A percentile compares a stretch with the other conserved stretches of the same genome.
Conservation (phyloP, 257 asterid genomes). For the Marsdenia floribunda region DNA sequence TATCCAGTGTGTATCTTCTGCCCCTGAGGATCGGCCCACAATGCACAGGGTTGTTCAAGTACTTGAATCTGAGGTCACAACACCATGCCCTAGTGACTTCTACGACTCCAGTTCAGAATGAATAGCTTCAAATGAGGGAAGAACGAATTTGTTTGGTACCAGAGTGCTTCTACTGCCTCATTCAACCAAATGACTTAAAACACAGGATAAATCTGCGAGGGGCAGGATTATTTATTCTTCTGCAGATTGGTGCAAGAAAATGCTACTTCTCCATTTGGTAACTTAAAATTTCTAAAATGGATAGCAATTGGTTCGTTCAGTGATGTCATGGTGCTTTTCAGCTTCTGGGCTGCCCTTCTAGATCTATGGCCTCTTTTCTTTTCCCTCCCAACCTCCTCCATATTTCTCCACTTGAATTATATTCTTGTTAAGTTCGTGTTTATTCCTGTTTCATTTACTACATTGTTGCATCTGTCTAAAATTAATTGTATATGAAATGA, state of each 20-base stretch:
- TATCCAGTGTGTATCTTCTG: slow-evolving; percentile 75
- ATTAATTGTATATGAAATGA: slow-evolving; percentile 26
- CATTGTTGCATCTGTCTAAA: background rate
- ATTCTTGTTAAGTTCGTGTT: background rate
- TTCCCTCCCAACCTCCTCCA: background rate
- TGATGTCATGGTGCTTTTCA: background rate
- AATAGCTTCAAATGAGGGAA: slow-evolving; percentile 21
- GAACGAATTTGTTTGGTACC: slow-evolving; percentile 11
- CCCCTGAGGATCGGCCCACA: slow-evolving; percentile 91
- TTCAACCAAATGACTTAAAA: slow-evolving; percentile 27
- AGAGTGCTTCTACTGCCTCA: slow-evolving; percentile 24
- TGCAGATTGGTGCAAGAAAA: slow-evolving; percentile 28
- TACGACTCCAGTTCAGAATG: slow-evolving; percentile 79
- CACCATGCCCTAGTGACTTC: slow-evolving; percentile 93
- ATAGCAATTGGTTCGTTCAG: background rate
- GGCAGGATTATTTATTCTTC: slow-evolving; percentile 25
- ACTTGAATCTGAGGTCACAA: slow-evolving; percentile 84
- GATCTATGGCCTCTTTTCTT: background rate
- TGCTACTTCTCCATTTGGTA: background rate
- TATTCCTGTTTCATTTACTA: background rate
- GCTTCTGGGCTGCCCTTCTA: background rate
- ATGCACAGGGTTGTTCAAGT: slow-evolving; percentile 87
- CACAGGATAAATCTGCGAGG: slow-evolving; percentile 25
- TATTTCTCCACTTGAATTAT: slow-evolving; percentile 13
- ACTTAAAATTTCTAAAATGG: background rate